Evolutionary conservation across 2,329 filamentous ascomycete genomes (phyloP).

Genomic region (Colletotrichum acutatum): DNA sequence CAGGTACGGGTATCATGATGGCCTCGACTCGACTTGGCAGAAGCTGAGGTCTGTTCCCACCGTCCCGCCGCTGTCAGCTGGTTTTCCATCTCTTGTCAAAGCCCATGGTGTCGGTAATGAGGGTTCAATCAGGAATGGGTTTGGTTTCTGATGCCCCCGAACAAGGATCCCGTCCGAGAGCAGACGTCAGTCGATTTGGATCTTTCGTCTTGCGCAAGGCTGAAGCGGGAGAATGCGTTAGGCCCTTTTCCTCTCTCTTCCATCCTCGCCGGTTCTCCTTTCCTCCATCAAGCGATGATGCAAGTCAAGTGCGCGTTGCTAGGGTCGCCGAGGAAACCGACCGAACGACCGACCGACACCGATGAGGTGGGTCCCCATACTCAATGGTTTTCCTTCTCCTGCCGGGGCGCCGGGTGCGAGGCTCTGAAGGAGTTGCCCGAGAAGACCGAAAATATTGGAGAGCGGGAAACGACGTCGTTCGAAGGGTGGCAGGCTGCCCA

Average conservation of each 20-base stretch:
- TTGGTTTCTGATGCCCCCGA: background rate
- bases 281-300: background rate
- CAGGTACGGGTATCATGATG: background rate
- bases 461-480: background rate
- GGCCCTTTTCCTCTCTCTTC: background rate
- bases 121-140: constrained; percentile 4
- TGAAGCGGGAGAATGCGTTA: background rate
- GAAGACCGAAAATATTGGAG: background rate
- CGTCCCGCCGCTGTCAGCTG: constrained; percentile 8
- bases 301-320: background rate
- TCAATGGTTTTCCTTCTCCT: background rate
- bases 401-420: constrained; percentile 12
- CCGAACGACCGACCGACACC: constrained; percentile 13
- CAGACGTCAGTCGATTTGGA: background rate
- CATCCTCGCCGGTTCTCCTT: background rate
- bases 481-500: background rate
- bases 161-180: constrained; percentile 14
- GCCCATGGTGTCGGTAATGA: background rate
- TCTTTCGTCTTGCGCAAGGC: constrained; percentile 6
- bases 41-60: constrained; percentile 2
- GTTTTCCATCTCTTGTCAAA: constrained; percentile 20
- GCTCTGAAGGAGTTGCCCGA: constrained; percentile 19
- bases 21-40: background rate
- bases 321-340: background rate
- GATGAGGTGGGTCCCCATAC: background rate